Percentiles rank a stretch among this genome's conserved stretches.
Evolutionary conservation across 331 rosid species (phyloP).

Genomic region (Cydonia oblonga): DNA sequence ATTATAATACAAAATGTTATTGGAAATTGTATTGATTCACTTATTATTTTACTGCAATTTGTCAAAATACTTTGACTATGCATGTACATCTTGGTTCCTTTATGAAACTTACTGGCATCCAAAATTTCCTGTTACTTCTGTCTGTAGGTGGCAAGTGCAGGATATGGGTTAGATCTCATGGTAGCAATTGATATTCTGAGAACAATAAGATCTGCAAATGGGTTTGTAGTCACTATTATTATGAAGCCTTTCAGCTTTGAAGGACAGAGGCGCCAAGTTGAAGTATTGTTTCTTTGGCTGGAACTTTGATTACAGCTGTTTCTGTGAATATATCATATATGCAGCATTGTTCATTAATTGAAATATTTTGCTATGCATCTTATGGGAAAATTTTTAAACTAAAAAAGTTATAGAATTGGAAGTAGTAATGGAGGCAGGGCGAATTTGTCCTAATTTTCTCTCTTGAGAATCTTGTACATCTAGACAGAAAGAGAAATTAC

Average conservation of each 20-base stretch:
- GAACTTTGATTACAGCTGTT: not conserved
- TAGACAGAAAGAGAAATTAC: no score
- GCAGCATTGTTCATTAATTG: not conserved
- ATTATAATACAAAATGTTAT: not conserved
- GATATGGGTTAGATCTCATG: constrained; percentile 61
- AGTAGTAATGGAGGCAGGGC: not conserved
- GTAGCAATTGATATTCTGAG: constrained; percentile 53
- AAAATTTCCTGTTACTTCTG: not conserved
- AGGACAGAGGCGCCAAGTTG: constrained; percentile 75
- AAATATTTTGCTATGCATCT: not conserved
- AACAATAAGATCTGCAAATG: constrained; percentile 52
- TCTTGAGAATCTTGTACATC: not conserved
- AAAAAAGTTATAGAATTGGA: not conserved
- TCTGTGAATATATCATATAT: not conserved
- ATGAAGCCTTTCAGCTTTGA: constrained; percentile 92
- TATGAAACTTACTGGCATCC: not conserved
- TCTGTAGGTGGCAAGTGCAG: constrained; percentile 88
- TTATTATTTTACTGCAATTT: not conserved
- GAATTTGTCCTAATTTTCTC: not conserved
- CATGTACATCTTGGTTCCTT: not conserved
- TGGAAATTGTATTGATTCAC: not conserved
- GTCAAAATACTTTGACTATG: not conserved
- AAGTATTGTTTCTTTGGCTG: constrained; percentile 37
- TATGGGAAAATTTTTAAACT: not conserved
- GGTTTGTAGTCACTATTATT: constrained; percentile 54